phyloP scores from a whole-genome alignment of 768 basidiomycete genomes.

The Chalciporus chontae region DNA sequence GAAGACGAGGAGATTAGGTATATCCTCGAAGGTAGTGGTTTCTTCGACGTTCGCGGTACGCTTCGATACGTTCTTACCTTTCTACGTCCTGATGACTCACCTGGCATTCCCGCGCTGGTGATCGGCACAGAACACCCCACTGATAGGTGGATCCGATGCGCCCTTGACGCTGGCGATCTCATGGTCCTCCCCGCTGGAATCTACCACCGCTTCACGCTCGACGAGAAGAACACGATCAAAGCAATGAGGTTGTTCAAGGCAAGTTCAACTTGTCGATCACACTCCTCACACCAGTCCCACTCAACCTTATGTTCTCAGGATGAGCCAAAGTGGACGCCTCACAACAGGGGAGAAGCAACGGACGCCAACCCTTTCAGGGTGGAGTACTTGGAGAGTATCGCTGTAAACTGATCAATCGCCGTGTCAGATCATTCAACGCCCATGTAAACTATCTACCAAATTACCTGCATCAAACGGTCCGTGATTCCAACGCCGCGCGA shows the following conservation, averaged over 20 bases:
- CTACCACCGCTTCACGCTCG: constrained; percentile 93
- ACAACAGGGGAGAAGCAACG: constrained; percentile 59
- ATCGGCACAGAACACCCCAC: constrained; percentile 51
- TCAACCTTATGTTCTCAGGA: constrained; percentile 48
- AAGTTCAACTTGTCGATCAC: constrained; percentile 7
- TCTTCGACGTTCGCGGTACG: constrained; percentile 87
- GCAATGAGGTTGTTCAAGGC: constrained; percentile 87
- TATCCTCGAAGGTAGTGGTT: constrained; percentile 82
- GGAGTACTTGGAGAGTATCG: constrained; percentile 54
- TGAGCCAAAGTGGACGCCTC: constrained; percentile 86
- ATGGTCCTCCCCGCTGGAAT: constrained; percentile 87
- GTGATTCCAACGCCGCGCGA: not conserved
- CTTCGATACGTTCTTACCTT: not conserved
- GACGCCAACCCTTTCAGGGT: constrained; percentile 63
- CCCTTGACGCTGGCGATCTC: constrained; percentile 74
- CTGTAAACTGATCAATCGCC: constrained; percentile 27
- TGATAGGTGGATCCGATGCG: constrained; percentile 80
- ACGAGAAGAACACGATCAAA: constrained; percentile 67
- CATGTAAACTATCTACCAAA: not conserved
- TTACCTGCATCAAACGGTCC: not conserved
- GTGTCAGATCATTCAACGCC: not conserved
- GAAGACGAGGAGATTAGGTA: constrained; percentile 96
- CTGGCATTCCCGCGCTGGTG: not conserved
- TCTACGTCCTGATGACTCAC: not conserved
- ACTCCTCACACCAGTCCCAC: not conserved